A percentile compares a stretch with the other conserved stretches of the same genome.
Conservation (phyloP, 495 filamentous ascomycete species). For the Podospora pseudoanserina region DNA sequence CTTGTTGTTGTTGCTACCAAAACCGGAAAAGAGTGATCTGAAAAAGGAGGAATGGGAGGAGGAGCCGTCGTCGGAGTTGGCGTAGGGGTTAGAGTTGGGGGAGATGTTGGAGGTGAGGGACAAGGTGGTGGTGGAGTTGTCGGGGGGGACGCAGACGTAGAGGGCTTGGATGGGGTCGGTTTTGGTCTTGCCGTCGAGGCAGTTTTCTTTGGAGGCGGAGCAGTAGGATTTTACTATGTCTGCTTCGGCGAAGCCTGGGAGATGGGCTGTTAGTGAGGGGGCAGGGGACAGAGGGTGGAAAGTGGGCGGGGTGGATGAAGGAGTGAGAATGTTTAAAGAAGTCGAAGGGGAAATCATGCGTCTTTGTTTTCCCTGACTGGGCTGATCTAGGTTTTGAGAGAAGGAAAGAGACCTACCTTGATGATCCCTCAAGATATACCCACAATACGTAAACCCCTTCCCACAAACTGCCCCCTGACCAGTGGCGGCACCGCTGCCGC, state of each 20-base stretch:
- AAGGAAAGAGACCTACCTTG: conserved; percentile 29
- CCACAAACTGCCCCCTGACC: conserved; percentile 32
- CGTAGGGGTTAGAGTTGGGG: background rate
- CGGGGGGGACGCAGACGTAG: conserved; percentile 38
- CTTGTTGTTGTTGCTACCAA: background rate
- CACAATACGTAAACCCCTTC: conserved; percentile 45
- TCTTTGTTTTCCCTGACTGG: no score
- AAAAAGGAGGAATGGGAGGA: background rate
- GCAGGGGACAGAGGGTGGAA: background rate
- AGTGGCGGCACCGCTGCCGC: background rate
- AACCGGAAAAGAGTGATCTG: background rate
- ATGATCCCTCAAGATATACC: conserved; percentile 40
- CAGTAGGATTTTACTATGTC: conserved; percentile 44
- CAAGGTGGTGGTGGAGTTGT: background rate
- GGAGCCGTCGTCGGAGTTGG: background rate
- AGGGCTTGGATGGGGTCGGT: conserved; percentile 40
- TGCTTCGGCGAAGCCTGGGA: conserved; percentile 35
- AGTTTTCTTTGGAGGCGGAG: conserved; percentile 35
- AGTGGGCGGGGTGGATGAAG: background rate
- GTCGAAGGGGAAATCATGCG: background rate
- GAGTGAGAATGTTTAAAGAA: background rate
- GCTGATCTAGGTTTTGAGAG: no score
- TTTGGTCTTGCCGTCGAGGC: conserved; percentile 36
- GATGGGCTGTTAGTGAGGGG: no score
- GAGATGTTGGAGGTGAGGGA: background rate